Base-by-base conservation (phyloP, 2,329 filamentous ascomycete genomes). In the Ascochyta pisi region DNA sequence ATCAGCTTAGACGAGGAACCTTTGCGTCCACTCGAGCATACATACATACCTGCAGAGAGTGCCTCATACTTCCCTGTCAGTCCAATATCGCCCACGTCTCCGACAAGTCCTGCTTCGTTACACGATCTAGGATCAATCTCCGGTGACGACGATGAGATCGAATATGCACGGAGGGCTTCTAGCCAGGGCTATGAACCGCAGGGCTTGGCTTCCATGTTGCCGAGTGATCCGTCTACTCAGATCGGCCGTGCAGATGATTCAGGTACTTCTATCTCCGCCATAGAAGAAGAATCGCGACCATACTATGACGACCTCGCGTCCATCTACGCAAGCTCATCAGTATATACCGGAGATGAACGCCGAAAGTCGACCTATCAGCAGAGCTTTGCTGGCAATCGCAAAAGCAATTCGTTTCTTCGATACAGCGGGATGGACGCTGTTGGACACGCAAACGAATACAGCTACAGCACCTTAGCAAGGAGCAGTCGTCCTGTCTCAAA, bases 251-350 rank as follows among this genome's bases (percentile, higher is more conserved):
- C 41, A 2, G 48, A 50, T 2, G 45, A 60, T 27, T 23, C 51
- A 12, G 61, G 55, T 13, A 19, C 35, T 7, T 63, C 61, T 15
- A 29, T 50, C 7, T 61, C 57, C 12, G 63, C 61, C 4, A 57
- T 47, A 8, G 56, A 61, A 23, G 24, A 58, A 1, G 40, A 39
- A 10, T 49, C 54, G 3, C 61, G 54, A 23, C 62, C 67, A 0
- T 73, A 73, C 52, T 72, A 73, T 46, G 71, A 74, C 22, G 67
- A 73, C 16, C 34, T 68, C 6, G 57, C 59, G 16, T 73, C 70
- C 2, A 61, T 73, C 31, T 73, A 71, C 46, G 58, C 64, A 3
- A 65, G 61, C 34, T 74, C 71, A 4, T 75, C 71, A 1, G 47
- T 71, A n/a, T 73, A 75, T 31, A 71, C 69, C 6, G 50, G 48